Evolutionary conservation across 83 land plant genomes (phyloP), one percentile per base, ranked within the genome.

Genomic region (Picea engelmannii): DNA sequence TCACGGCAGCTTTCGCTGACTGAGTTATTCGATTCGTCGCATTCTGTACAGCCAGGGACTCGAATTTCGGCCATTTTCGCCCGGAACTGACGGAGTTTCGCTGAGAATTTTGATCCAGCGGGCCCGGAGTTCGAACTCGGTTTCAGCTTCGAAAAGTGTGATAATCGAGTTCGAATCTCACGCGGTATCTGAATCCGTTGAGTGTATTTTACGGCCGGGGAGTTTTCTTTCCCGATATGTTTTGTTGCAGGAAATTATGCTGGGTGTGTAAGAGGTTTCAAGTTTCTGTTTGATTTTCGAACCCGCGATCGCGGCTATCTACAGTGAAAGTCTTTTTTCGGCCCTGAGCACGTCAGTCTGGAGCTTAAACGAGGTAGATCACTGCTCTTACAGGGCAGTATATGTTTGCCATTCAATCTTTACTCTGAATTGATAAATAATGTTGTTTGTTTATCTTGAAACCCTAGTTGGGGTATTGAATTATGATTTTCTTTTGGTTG

Each of bases 351-450:
- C 52, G 59, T 75, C 61, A 24, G 78, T 61, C 16, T 75, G 78
- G 78, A 75, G 78, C 61, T 52, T 75, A 52, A 31, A 74, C 23
- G 60, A 75, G 78, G 78, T 52, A 75, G 60, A 75, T 49, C 24
- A 49, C 0, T 5, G 35, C 24, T 17, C 20, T 6, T 74, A 11
- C 49, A 11, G 58, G 13, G 58, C 3, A 11, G 31, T 49, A 21
- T 23, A 47, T 74, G n/a, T 74, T 17, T 31, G 42, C 6, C 2
- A 15, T 9, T 47, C 9, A 49, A 16, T 27, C 21, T 47, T 69
- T 44, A 23, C 61, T 52, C 13, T 21, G 9, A 47, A 55, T 52
- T 21, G 31, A 5, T 18, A 69, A 42, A 38, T 69, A 38, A 52
- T 40, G 20, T 10, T 5, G 35, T 17, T 17, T 23, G 17, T 15